Conservation (phyloP, 2,329 filamentous ascomycete genomes). For the Sclerotiophoma versabilis region DNA sequence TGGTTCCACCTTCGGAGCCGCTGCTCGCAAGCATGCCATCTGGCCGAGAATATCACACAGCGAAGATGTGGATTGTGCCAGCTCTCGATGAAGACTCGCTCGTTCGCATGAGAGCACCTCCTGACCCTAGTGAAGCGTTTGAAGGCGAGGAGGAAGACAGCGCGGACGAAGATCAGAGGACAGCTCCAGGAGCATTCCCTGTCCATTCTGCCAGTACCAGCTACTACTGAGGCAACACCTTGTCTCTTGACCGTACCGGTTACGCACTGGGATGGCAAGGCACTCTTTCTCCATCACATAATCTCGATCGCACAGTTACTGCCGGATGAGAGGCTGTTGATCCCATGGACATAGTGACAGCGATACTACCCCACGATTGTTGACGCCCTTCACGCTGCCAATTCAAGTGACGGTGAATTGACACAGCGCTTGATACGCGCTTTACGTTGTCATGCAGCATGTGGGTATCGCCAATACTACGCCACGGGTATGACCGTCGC, state of each 20-base stretch:
- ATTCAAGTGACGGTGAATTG: constrained; percentile 1
- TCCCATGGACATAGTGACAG: background rate
- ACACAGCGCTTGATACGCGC: background rate
- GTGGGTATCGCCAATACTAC: constrained; percentile 2
- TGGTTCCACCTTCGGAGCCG: constrained; percentile 73
- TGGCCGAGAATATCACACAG: constrained; percentile 81
- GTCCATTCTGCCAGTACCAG: constrained; percentile 40
- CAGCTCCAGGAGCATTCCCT: constrained; percentile 46
- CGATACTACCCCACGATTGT: constrained; percentile 6
- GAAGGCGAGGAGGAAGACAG: constrained; percentile 47
- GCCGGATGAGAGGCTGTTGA: background rate
- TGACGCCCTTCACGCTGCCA: constrained; percentile 19
- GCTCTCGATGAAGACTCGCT: constrained; percentile 70
- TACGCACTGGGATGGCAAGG: background rate
- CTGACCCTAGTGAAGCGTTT: constrained; percentile 56
- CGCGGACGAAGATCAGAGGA: constrained; percentile 44
- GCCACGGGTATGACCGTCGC: constrained; percentile 14
- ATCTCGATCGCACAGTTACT: background rate
- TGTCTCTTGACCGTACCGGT: background rate
- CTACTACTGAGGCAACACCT: constrained; percentile 41
- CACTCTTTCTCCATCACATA: background rate
- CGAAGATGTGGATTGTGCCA: constrained; percentile 72
- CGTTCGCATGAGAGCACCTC: constrained; percentile 63
- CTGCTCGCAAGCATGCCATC: constrained; percentile 83
- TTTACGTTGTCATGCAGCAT: constrained; percentile 9